Conservation (phyloP, 352 stramenopile genomes). For the Phytophthora pistaciae region DNA sequence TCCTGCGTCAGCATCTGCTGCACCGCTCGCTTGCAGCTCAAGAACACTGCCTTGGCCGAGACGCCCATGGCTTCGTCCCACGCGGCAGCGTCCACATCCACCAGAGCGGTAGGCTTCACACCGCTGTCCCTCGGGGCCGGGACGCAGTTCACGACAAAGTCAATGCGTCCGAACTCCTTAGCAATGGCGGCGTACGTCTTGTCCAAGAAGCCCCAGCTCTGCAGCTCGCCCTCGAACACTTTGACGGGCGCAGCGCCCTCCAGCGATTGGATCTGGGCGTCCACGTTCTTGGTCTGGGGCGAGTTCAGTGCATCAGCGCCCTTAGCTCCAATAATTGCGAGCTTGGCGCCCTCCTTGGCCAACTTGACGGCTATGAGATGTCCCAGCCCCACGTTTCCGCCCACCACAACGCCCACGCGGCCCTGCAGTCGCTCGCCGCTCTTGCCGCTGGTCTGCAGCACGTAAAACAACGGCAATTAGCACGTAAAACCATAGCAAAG, state of each 20-base stretch:
- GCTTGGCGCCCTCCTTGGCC: slow-evolving; percentile 68
- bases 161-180: slow-evolving; percentile 62
- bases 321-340: slow-evolving; percentile 58
- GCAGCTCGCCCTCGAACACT: slow-evolving; percentile 57
- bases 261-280: slow-evolving; percentile 50
- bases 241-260: slow-evolving; percentile 28
- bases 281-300: slow-evolving; percentile 40
- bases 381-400: slow-evolving; percentile 65
- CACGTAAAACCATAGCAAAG: not conserved
- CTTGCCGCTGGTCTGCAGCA: slow-evolving; percentile 57
- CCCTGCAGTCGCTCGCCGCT: slow-evolving; percentile 62
- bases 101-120: slow-evolving; percentile 44
- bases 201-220: slow-evolving; percentile 64
- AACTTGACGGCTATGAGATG: slow-evolving; percentile 70
- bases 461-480: slow-evolving; percentile 16
- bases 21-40: slow-evolving; percentile 75
- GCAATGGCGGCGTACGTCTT: slow-evolving; percentile 47
- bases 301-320: slow-evolving; percentile 18
- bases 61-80: slow-evolving; percentile 74
- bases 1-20: slow-evolving; percentile 73
- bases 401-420: slow-evolving; percentile 70
- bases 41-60: slow-evolving; percentile 69
- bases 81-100: slow-evolving; percentile 49
- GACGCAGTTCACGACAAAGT: slow-evolving; percentile 83
- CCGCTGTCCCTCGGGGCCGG: slow-evolving; percentile 38